phyloP scores from a whole-genome alignment of 2,329 filamentous ascomycete species.

The Ophiostoma novo-ulmi region DNA sequence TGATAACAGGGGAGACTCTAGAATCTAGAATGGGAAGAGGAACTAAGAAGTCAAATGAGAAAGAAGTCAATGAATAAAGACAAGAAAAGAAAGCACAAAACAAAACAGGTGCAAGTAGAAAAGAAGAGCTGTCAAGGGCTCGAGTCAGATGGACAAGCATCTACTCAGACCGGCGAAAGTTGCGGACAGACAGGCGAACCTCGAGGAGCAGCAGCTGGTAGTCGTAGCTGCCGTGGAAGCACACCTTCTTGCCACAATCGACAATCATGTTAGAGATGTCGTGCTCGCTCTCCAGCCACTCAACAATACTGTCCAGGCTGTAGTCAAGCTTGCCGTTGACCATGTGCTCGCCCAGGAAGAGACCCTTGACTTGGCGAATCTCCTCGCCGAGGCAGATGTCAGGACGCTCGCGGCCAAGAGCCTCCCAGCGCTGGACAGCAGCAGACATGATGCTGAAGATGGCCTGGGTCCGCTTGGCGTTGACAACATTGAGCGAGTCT shows the following conservation, averaged over 20 bases:
- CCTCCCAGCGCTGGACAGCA: background rate
- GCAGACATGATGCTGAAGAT: background rate
- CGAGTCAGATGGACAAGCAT: background rate
- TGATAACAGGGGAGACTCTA: background rate
- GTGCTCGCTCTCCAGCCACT: background rate
- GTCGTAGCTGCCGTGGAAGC: background rate
- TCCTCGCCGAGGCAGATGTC: background rate
- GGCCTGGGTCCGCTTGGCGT: background rate
- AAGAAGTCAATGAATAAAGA: background rate
- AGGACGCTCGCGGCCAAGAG: background rate
- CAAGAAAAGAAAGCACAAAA: background rate
- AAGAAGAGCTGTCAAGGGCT: background rate
- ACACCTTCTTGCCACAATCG: background rate
- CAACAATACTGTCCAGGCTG: background rate
- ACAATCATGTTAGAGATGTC: background rate
- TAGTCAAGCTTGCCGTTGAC: background rate
- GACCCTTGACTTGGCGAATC: background rate
- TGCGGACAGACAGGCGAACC: background rate
- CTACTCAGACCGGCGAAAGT: constrained; percentile 2
- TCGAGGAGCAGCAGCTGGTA: background rate
- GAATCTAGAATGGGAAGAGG: background rate
- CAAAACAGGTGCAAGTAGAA: background rate
- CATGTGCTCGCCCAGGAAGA: background rate
- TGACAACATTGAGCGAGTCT: background rate
- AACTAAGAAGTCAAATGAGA: background rate